These are phyloP conservation scores for Talaromyces sp. DNA, from an alignment of 2,329 filamentous ascomycete genomes.

Conservation along the genomic window DNA sequence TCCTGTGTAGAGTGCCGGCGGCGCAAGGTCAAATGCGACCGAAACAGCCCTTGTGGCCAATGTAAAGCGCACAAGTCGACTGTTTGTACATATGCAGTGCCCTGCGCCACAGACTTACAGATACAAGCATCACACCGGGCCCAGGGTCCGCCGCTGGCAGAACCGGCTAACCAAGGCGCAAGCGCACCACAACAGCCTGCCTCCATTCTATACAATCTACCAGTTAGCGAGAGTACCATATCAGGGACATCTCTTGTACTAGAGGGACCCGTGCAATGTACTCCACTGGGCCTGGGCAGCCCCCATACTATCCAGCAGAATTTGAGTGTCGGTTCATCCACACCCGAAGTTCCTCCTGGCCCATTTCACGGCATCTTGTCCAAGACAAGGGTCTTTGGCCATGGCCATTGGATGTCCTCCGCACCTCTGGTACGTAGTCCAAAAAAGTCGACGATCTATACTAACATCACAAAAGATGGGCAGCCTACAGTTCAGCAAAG, in stretches of 20 bases:
- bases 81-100: not conserved
- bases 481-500: too few relatives aligned
- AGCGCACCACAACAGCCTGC: too few relatives aligned
- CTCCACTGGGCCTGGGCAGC: not conserved
- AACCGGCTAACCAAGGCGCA: too few relatives aligned
- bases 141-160: not conserved
- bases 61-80: not conserved
- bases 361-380: not conserved
- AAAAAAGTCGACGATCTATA: too few relatives aligned
- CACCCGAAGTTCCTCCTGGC: not conserved
- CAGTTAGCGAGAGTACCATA: too few relatives aligned
- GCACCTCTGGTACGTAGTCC: too few relatives aligned
- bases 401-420: not conserved
- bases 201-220: too few relatives aligned
- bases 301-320: not conserved
- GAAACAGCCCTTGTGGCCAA: not conserved
- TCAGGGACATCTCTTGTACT: too few relatives aligned
- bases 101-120: not conserved
- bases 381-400: not conserved
- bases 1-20: not conserved
- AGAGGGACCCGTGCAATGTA: too few relatives aligned
- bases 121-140: not conserved
- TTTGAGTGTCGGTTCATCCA: not conserved
- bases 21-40: not conserved
- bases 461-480: too few relatives aligned